A percentile compares a stretch with the other conserved stretches of the same genome.
Conservation (phyloP, 805 yeast genomes). For the Sugiyamaella valdiviana region DNA sequence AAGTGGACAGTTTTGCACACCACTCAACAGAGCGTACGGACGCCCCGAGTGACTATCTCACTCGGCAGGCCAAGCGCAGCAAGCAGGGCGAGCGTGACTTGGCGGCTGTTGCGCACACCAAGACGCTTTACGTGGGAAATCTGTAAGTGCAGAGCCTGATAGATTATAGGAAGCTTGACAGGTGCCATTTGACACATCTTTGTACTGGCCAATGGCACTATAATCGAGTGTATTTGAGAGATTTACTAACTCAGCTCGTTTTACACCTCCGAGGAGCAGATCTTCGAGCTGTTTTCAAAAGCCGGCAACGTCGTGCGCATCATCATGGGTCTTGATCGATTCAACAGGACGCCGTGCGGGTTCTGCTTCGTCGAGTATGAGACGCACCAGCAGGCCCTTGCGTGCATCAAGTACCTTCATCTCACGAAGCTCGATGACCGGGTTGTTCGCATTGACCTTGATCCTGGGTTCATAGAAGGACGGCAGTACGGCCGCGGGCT, state of each 20-base stretch:
- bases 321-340: constrained; percentile 91
- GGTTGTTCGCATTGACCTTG: constrained; percentile 77
- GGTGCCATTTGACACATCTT: not conserved
- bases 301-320: constrained; percentile 51
- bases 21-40: constrained; percentile 36
- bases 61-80: constrained; percentile 31
- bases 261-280: constrained; percentile 91
- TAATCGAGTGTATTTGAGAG: not conserved
- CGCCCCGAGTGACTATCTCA: constrained; percentile 30
- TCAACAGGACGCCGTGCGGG: constrained; percentile 91
- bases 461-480: constrained; percentile 94
- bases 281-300: constrained; percentile 76
- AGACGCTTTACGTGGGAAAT: constrained; percentile 88
- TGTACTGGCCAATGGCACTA: not conserved
- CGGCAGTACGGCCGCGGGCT: constrained; percentile 92
- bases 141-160: constrained; percentile 31
- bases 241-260: constrained; percentile 48
- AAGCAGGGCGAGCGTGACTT: constrained; percentile 45
- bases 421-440: constrained; percentile 82
- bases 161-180: no score
- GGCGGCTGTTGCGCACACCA: constrained; percentile 55
- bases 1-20: constrained; percentile 18
- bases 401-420: constrained; percentile 75
- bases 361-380: constrained; percentile 86
- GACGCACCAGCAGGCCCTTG: constrained; percentile 61